phyloP scores from a whole-genome alignment of 2,329 filamentous ascomycete genomes.

The Hawksworthiomyces lignivorus region DNA sequence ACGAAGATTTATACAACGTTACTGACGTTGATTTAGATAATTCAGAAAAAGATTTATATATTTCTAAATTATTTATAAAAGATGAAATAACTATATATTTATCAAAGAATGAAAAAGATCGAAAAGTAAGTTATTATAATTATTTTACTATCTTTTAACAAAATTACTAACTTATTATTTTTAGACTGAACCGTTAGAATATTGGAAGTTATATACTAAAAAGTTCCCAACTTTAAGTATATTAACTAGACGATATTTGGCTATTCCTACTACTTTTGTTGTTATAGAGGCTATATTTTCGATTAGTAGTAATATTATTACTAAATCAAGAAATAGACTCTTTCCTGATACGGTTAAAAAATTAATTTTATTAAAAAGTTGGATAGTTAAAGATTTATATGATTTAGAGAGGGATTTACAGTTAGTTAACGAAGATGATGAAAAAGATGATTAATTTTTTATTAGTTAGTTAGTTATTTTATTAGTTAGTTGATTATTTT shows the following conservation, averaged over 20 bases:
- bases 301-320: neutral
- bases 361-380: constrained; percentile 1
- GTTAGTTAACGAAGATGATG: too few species aligned
- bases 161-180: neutral
- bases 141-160: too few species aligned
- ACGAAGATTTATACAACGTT: too few species aligned
- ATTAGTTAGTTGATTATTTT: neutral
- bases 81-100: neutral
- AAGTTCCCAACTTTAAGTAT: neutral
- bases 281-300: neutral
- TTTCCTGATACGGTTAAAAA: neutral
- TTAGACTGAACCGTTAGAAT: neutral
- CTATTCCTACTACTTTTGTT: neutral
- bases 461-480: neutral
- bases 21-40: neutral
- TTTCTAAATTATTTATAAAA: neutral
- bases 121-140: too few species aligned
- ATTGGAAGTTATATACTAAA: neutral
- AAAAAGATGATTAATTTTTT: too few species aligned
- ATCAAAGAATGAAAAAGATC: too few species aligned
- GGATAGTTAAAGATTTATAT: too few species aligned
- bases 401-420: too few species aligned
- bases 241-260: neutral
- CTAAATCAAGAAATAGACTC: neutral
- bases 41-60: neutral